Base-by-base conservation (phyloP, 345 rosid genomes). In the Brassica rapa region DNA sequence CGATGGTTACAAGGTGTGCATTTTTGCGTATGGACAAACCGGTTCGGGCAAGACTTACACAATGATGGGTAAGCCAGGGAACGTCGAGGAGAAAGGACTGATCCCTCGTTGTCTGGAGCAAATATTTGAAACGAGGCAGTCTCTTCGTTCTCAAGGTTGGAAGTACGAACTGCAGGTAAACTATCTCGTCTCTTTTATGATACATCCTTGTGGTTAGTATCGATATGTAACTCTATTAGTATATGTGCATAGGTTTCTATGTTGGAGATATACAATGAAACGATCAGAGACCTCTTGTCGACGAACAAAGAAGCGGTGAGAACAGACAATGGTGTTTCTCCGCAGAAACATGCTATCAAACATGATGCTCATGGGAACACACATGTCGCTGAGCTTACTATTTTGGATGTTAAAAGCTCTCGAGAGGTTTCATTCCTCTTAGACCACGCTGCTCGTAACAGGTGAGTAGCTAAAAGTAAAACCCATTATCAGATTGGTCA, bases 1-100 rank as follows among this genome's bases (percentile, higher is more conserved):
- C 19, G 99, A 95, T 70, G 99, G 99, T 71, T 95, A 92, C 74
- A 95, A 95, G 99, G 99, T 95, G 60, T 95, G 94, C 85, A 95
- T 95, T 70, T 95, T 95, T 78, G 98, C 99, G 32, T 95, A 95
- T 77, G 99, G 99, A 74, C 99, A 95, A 84, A 95, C 99, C 16
- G 99, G 99, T 21, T 95, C 99, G 0, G 98, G 99, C 27, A 93
- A 95, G 79, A 95, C 99, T 73, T 87, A 91, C 62, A 93, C 99
- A 56, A 95, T 95, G 99, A 95, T 93, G 99, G 99, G 99, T 33
- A 93, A 76, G 77, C 96, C 94, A 24, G 98, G 94, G 25, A 80
- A 85, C 11, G 86, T 72, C 9, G 91, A 83, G 43, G 88, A 84
- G 32, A 89, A 94, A 69, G 99, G 99, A 24, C 74, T 95, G 81